Evolutionary conservation across 768 basidiomycete species (phyloP), one percentile per base, ranked within the genome.

Genomic region (Coprinellus micaceus): DNA sequence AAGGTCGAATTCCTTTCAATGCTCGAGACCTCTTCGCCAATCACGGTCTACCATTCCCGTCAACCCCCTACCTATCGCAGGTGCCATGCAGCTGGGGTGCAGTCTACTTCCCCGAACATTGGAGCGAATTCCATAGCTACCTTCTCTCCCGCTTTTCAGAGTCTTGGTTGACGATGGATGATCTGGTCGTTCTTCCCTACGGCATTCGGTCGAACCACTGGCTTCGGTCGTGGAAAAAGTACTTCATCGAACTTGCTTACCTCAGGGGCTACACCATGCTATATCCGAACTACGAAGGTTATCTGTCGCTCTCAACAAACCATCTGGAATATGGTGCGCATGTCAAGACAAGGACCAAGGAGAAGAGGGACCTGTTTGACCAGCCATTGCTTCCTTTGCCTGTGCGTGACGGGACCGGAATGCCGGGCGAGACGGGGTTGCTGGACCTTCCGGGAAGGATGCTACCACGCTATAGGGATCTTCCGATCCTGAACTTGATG

Each of bases 21-120:
- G 82, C 91, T 1, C 84, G 82, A 58, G 57, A 64, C 0, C 69
- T 87, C 21, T 89, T 94, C 67, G 65, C 68, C 10, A 58, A 67
- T 0, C 60, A 69, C 10, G 73, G 72, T 2, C 48, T 82, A n/a
- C 53, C 72, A 0, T 59, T 78, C 43, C 70, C 79, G 0, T 72
- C 75, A 1, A 83, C 83, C 0, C 91, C 93, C 0, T 94, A 92
- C 67, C 81, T 94, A 41, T 92, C 91, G 0, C 88, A 90, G 57
- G 83, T 92, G 10, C 93, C 92, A 0, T 94, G 92, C 69, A 91
- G 89, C 70, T 95, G 91, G 92, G 93, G 92, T 13, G 92, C 90
- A 2, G 77, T 91, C 36, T 95, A 94, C 73, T 95, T 95, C 66
- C 91, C 93, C 11, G 82, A 90, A 60, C 85, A 88, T 63, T 94